These are phyloP conservation scores for Suillus occidentalis DNA, from an alignment of 768 basidiomycete genomes.

Conservation along the genomic window DNA sequence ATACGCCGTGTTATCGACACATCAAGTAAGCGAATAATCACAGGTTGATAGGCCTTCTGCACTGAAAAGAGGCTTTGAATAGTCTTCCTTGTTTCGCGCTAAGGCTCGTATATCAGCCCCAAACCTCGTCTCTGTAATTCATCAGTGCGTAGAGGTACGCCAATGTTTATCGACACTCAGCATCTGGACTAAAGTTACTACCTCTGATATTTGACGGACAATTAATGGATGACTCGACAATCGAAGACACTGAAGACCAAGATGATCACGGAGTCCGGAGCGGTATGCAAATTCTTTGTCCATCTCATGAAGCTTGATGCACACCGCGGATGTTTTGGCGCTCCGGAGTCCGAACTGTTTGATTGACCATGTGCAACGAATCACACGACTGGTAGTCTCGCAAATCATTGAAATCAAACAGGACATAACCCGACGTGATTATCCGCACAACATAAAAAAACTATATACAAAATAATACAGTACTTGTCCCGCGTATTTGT, in stretches of 20 bases:
- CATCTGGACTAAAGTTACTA: not conserved
- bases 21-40: constrained; percentile 1
- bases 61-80: not conserved
- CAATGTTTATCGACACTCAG: not conserved
- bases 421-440: not conserved
- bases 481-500: not conserved
- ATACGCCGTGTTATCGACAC: constrained; percentile 3
- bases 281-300: not conserved
- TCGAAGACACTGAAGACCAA: not conserved
- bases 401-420: not conserved
- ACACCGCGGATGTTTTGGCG: not conserved
- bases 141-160: not conserved
- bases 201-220: not conserved
- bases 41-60: not conserved
- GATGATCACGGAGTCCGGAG: not conserved
- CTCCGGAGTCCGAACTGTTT: not conserved
- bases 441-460: constrained; percentile 1
- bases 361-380: not conserved
- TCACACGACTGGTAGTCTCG: not conserved
- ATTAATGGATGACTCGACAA: not conserved
- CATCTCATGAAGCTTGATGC: not conserved
- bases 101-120: not conserved
- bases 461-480: constrained; percentile 3
- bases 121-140: not conserved
- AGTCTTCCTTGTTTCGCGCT: not conserved